phyloP scores from a whole-genome alignment of 1,284 basidiomycete species.

The Malassezia vespertilionis region DNA sequence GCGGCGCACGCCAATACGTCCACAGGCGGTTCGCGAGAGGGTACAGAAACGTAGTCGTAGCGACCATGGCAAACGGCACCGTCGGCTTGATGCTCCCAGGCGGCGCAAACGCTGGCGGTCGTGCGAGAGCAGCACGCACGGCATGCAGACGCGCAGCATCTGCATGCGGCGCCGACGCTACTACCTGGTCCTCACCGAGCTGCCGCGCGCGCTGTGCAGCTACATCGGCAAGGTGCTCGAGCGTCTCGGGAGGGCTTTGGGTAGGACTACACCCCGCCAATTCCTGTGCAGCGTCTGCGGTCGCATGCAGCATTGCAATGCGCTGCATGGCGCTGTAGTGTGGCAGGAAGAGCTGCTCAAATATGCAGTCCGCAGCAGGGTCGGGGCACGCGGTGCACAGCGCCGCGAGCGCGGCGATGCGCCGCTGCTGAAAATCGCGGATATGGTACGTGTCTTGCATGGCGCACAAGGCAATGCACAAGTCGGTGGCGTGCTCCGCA shows the following conservation, averaged over 20 bases:
- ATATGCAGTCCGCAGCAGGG: slow-evolving; percentile 58
- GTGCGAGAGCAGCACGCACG: neutral
- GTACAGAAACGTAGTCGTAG: slow-evolving; percentile 2
- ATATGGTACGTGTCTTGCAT: slow-evolving; percentile 75
- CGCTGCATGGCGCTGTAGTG: slow-evolving; percentile 80
- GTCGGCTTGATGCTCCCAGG: slow-evolving; percentile 48
- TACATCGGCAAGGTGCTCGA: slow-evolving; percentile 1
- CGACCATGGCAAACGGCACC: slow-evolving; percentile 1
- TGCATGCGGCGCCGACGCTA: slow-evolving; percentile 5
- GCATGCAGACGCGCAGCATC: neutral
- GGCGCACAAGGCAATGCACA: slow-evolving; percentile 62
- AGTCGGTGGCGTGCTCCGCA: slow-evolving; percentile 69
- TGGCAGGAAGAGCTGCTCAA: slow-evolving; percentile 82
- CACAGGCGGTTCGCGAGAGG: slow-evolving; percentile 7
- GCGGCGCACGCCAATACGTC: neutral
- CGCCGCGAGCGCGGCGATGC: slow-evolving; percentile 66
- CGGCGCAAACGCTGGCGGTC: slow-evolving; percentile 1
- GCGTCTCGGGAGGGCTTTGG: slow-evolving; percentile 14
- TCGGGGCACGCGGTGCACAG: slow-evolving; percentile 67
- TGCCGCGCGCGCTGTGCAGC: slow-evolving; percentile 7
- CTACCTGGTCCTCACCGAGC: slow-evolving; percentile 19
- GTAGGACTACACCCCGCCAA: no score
- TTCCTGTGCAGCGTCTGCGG: slow-evolving; percentile 74
- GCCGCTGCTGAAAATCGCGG: slow-evolving; percentile 63
- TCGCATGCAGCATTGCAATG: slow-evolving; percentile 67